Evolutionary conservation across 2,329 filamentous ascomycete genomes (phyloP), one percentile per base, ranked within the genome.

Genomic region (Neofusicoccum kwambonambiense): DNA sequence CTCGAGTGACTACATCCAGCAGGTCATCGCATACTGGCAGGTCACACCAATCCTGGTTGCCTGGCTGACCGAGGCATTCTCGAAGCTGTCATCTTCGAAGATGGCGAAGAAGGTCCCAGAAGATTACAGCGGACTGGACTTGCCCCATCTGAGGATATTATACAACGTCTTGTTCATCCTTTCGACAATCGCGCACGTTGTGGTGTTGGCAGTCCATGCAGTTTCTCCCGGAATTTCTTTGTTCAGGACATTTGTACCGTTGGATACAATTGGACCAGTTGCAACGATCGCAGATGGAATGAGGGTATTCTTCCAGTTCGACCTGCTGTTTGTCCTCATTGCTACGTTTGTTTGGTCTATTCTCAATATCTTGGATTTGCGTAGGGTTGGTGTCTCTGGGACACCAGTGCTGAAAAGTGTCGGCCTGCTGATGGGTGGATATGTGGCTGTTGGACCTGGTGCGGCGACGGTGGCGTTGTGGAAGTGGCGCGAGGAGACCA

Each of bases 301-400:
- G 54, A 22, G 19, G 37, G 34, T 57, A 15, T 57, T 57, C 22
- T 57, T 57, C 39, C 39, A 57, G 9, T 45, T 57, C 54, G 54
- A 57, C 9, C 39, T 57, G 0, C 15, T 57, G 0, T 19, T 44
- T 37, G 39, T 45, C 12, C 15, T 34, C 0, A 2, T 17, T 3
- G 41, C 39, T 0, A 44, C 27, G 3, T 45, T 57, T 15, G 8
- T 44, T 5, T 61, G 57, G 57, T 2, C 17, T 1, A n/a, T 31
- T 3, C 11, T 61, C n/a, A 61, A 61, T 15, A 15, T 61, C 7
- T 6, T 35, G 27, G 57, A 61, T 3, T 17, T 61, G 57, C 17
- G n/a, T 19, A 19, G 57, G 4, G 42, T 49, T 1, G 57, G 57
- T 2, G 22, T 61, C 3, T 15, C 44, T 3, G n/a, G 2, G 6